phyloP scores from a whole-genome alignment of 306 rosid genomes.

The Fragaria vesca region DNA sequence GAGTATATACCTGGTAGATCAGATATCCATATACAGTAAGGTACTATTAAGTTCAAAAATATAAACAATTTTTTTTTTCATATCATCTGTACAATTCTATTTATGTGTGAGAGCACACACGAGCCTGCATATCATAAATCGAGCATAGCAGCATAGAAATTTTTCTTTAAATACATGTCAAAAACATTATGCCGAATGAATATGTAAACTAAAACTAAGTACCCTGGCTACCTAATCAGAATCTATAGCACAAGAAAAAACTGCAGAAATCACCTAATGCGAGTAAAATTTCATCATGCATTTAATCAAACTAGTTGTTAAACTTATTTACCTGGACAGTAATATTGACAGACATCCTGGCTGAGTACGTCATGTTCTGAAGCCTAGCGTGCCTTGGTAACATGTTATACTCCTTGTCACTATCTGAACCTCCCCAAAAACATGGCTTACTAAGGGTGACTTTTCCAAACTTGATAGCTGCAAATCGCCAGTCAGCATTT shows the following conservation, averaged over 20 bases:
- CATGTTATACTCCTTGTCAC: conserved; percentile 55
- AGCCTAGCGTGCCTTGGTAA: conserved; percentile 88
- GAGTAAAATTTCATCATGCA: conserved; percentile 2
- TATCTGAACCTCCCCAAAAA: conserved; percentile 74
- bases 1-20: conserved; percentile 55
- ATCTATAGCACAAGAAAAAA: not conserved
- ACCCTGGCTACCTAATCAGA: not conserved
- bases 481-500: conserved; percentile 63
- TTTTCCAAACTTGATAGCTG: conserved; percentile 67
- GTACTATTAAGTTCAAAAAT: not conserved
- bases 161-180: not conserved
- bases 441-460: conserved; percentile 64
- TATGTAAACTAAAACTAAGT: not conserved
- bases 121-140: not conserved
- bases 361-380: conserved; percentile 89
- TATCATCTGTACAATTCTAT: not conserved
- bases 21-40: conserved; percentile 20
- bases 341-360: conserved; percentile 57
- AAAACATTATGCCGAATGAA: not conserved
- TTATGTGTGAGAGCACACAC: not conserved
- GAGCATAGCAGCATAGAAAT: not conserved
- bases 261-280: not conserved
- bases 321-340: conserved; percentile 54
- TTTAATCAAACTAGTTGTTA: not conserved
- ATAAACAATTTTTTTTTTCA: not conserved